Conservation (phyloP, 306 rosid species). For the Vigna radiata region DNA sequence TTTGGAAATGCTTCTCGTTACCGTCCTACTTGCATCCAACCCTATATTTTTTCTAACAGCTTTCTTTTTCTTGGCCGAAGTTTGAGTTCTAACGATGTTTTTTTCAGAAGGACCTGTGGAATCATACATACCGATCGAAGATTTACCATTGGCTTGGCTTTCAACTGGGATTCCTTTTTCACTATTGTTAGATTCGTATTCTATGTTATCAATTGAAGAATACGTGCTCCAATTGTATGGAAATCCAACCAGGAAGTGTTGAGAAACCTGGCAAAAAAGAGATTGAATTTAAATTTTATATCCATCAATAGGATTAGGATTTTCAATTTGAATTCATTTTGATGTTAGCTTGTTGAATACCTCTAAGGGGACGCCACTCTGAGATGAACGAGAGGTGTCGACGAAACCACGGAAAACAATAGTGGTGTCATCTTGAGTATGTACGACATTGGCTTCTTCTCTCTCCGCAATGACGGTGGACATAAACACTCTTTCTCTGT, state of each 20-base stretch:
- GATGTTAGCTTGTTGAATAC: not conserved
- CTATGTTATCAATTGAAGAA: conserved; percentile 10
- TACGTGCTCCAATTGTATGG: conserved; percentile 76
- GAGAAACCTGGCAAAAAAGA: conserved; percentile 55
- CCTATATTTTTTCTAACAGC: not conserved
- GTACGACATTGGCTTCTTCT: conserved; percentile 50
- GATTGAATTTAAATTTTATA: not conserved
- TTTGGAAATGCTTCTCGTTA: conserved; percentile 46
- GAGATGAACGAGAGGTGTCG: conserved; percentile 39
- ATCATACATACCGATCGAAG: conserved; percentile 8
- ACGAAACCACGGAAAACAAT: conserved; percentile 43
- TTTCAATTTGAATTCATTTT: not conserved
- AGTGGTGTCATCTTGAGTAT: conserved; percentile 46
- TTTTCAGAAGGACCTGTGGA: not conserved
- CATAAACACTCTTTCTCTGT: conserved; percentile 39
- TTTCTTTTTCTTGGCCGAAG: conserved; percentile 1
- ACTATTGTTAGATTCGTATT: conserved; percentile 10
- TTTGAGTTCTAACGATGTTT: conserved; percentile 18
- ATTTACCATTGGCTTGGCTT: not conserved
- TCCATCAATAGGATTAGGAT: not conserved
- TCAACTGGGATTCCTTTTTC: conserved; percentile 21
- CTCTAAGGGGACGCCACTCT: conserved; percentile 50
- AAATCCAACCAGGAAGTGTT: conserved; percentile 68
- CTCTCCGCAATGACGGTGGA: conserved; percentile 46
- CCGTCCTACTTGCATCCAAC: conserved; percentile 19